Percentiles rank a stretch among this genome's conserved stretches.
Evolutionary conservation across 108 stramenopile species (phyloP).

Genomic region (Schizochytrium sp.): DNA sequence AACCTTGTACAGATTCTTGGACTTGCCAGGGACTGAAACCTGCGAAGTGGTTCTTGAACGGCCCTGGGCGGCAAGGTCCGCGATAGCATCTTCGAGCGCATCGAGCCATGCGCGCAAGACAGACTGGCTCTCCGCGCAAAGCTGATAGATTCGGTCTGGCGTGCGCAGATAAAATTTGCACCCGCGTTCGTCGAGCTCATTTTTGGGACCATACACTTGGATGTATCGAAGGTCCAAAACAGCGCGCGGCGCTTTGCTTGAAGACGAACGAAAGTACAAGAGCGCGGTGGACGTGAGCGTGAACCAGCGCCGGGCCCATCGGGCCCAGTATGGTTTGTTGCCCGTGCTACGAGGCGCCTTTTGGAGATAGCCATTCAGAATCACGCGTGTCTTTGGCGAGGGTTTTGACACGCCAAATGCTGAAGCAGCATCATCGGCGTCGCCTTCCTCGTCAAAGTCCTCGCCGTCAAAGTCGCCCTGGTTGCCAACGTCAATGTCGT

Average conservation of each 20-base stretch:
- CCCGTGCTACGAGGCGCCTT: not conserved
- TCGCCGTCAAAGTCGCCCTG: not conserved
- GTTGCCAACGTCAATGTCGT: not conserved
- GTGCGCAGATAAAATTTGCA: not conserved
- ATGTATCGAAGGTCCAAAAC: not conserved
- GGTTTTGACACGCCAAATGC: not conserved
- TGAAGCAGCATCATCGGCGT: not conserved
- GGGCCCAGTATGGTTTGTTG: not conserved
- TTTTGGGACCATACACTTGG: not conserved
- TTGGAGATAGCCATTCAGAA: not conserved
- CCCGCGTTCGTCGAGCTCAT: not conserved
- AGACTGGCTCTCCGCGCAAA: not conserved
- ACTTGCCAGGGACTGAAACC: not conserved
- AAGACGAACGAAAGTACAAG: not conserved
- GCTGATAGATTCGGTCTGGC: not conserved
- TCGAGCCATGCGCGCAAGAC: not conserved
- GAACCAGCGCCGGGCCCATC: constrained; percentile 1
- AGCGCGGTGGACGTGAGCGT: not conserved
- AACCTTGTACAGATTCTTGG: not conserved
- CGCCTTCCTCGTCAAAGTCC: not conserved
- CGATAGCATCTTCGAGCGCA: not conserved
- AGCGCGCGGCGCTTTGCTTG: not conserved
- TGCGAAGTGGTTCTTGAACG: not conserved
- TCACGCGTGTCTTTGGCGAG: not conserved
- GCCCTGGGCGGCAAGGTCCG: not conserved